A percentile compares a stretch with the other conserved stretches of the same genome.
Evolutionary conservation across 1,284 basidiomycete species (phyloP).

Genomic region (Marasmius tenuissimus): DNA sequence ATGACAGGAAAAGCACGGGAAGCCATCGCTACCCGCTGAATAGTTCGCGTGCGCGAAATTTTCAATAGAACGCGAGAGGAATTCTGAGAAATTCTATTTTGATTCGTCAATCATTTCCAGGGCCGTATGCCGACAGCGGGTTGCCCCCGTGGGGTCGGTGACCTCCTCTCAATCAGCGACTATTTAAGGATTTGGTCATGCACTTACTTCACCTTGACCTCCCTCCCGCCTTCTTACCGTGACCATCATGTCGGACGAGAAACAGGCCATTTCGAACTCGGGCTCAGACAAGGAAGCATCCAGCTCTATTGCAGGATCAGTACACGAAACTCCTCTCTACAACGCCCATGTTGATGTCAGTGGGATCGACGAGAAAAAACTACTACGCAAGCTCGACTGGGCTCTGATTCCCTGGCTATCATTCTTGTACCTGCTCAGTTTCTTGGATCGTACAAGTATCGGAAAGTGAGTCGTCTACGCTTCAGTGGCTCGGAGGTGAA

Average conservation of each 20-base stretch:
- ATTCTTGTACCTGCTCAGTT: conserved; percentile 73
- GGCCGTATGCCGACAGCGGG: no score
- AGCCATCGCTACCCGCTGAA: no score
- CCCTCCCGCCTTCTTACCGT: neutral
- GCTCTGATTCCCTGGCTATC: conserved; percentile 69
- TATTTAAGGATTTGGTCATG: neutral
- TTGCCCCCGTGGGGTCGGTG: no score
- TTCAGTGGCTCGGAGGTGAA: neutral
- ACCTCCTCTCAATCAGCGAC: neutral
- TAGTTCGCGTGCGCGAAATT: no score
- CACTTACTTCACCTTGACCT: neutral
- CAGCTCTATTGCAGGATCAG: neutral
- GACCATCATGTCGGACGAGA: neutral
- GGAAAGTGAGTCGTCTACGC: conserved; percentile 55
- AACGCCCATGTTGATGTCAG: conserved; percentile 54
- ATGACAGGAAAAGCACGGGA: no score
- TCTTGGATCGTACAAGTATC: conserved; percentile 78
- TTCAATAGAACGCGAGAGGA: no score
- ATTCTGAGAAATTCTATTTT: no score
- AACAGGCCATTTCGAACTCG: neutral
- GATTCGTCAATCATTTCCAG: no score
- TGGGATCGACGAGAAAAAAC: conserved; percentile 58
- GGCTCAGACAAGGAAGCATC: conserved; percentile 5
- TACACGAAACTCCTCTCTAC: conserved; percentile 32
- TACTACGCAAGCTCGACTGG: conserved; percentile 66